Evolutionary conservation across 2,329 filamentous ascomycete species (phyloP).

Genomic region (Pezicula radicicola): DNA sequence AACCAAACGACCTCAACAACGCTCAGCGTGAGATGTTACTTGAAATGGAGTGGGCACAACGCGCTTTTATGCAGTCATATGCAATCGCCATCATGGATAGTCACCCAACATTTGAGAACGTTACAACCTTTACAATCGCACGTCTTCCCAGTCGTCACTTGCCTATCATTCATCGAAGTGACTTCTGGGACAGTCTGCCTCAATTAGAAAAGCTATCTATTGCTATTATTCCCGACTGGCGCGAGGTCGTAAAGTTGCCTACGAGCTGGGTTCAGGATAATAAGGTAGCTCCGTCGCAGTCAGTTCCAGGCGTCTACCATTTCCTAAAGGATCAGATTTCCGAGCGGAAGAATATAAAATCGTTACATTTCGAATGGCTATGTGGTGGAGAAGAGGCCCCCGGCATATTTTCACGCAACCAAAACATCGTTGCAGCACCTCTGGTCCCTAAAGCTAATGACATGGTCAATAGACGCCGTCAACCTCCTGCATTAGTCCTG

Average conservation of each 20-base stretch:
- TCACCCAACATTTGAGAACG: slow-evolving; percentile 43
- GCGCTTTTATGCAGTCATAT: slow-evolving; percentile 66
- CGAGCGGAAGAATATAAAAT: slow-evolving; percentile 46
- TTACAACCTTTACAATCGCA: slow-evolving; percentile 60
- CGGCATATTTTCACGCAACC: slow-evolving; percentile 59
- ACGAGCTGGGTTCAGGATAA: slow-evolving; percentile 47
- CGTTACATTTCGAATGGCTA: slow-evolving; percentile 63
- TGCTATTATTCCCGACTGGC: slow-evolving; percentile 65
- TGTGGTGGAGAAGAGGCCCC: slow-evolving; percentile 65
- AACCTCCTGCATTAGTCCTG: slow-evolving; percentile 31
- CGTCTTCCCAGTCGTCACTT: slow-evolving; percentile 62
- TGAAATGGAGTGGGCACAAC: slow-evolving; percentile 67
- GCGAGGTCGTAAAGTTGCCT: slow-evolving; percentile 50
- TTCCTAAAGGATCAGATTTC: slow-evolving; percentile 51
- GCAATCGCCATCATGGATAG: slow-evolving; percentile 64
- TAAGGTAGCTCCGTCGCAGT: slow-evolving; percentile 46
- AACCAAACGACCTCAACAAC: slow-evolving; percentile 52
- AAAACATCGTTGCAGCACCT: slow-evolving; percentile 60
- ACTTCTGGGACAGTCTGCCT: slow-evolving; percentile 61
- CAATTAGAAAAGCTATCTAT: slow-evolving; percentile 52
- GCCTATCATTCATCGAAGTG: slow-evolving; percentile 47
- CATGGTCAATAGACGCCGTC: slow-evolving; percentile 23
- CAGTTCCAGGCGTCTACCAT: slow-evolving; percentile 47
- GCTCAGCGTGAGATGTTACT: slow-evolving; percentile 68
- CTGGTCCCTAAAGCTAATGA: slow-evolving; percentile 33